Percentiles rank a stretch among this genome's conserved stretches.
These are phyloP conservation scores for Coccinonectria pachysandricola DNA, from an alignment of 2,329 filamentous ascomycete genomes.

Conservation along the genomic window DNA sequence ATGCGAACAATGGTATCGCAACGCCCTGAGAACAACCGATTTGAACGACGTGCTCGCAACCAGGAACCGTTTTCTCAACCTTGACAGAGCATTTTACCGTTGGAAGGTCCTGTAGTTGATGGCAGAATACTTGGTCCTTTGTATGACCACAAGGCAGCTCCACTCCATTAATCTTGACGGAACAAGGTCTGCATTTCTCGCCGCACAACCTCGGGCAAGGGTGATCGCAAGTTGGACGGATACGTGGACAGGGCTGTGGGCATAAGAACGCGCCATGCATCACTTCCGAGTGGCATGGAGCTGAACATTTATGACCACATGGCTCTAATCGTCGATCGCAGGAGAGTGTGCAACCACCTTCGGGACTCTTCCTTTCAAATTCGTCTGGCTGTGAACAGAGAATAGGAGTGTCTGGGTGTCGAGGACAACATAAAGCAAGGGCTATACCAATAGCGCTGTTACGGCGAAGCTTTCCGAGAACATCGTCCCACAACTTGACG, in stretches of 20 bases:
- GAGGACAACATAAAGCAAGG: conserved; percentile 47
- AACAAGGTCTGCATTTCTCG: conserved; percentile 24
- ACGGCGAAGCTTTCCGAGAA: conserved; percentile 4
- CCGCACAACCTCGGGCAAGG: conserved; percentile 32
- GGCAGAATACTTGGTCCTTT: conserved; percentile 3
- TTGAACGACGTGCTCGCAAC: conserved; percentile 3
- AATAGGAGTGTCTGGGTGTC: conserved; percentile 43
- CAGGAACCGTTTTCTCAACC: conserved; percentile 3
- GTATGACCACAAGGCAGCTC: conserved; percentile 13
- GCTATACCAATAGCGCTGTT: conserved; percentile 33
- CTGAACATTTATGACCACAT: conserved; percentile 36
- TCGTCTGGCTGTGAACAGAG: conserved; percentile 41
- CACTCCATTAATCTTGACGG: conserved; percentile 2
- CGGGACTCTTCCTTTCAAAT: conserved; percentile 44
- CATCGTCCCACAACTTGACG: conserved; percentile 42
- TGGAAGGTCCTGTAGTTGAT: conserved; percentile 1
- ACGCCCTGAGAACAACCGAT: conserved; percentile 4
- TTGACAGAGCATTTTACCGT: conserved; percentile 1
- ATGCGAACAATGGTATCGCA: conserved; percentile 3
- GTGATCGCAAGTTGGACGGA: conserved; percentile 32
- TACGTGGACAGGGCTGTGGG: conserved; percentile 31
- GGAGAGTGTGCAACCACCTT: conserved; percentile 45
- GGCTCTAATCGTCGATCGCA: conserved; percentile 35
- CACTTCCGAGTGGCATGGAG: conserved; percentile 33
- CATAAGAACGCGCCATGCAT: conserved; percentile 36